phyloP scores from a whole-genome alignment of 2,329 filamentous ascomycete species.

The Phoma sp. region DNA sequence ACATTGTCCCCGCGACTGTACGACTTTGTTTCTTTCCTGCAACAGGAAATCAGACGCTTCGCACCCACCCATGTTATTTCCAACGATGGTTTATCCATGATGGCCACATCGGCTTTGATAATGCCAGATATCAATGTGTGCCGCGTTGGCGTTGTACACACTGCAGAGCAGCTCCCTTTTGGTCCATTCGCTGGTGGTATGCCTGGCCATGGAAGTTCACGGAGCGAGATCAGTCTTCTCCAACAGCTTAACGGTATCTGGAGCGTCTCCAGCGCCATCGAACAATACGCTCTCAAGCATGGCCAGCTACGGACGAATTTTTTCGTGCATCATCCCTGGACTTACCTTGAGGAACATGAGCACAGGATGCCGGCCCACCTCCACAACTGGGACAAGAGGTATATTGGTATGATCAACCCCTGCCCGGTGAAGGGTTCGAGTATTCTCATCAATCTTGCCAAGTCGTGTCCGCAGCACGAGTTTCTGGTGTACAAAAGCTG shows the following conservation, averaged over 20 bases:
- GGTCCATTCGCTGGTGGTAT: conserved; percentile 6
- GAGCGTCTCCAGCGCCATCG: conserved; percentile 3
- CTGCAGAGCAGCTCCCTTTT: conserved; percentile 14
- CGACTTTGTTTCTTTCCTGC: conserved; percentile 5
- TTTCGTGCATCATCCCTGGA: background rate
- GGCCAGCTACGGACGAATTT: background rate
- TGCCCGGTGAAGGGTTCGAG: background rate
- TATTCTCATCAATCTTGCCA: background rate
- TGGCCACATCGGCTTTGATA: background rate
- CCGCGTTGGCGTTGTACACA: conserved; percentile 2
- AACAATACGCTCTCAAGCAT: conserved; percentile 1
- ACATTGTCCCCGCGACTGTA: background rate
- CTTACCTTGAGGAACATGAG: background rate
- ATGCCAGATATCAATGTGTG: conserved; percentile 1
- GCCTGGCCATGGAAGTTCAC: conserved; percentile 1
- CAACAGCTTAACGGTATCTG: conserved; percentile 2
- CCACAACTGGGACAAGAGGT: background rate
- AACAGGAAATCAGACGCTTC: conserved; percentile 3
- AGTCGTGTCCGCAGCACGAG: conserved; percentile 1
- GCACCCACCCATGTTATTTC: conserved; percentile 1
- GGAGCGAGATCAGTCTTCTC: background rate
- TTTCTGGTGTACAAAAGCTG: conserved; percentile 13
- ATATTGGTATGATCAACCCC: background rate
- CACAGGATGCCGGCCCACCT: background rate
- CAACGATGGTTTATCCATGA: conserved; percentile 6